Percentiles rank a stretch among this genome's conserved stretches.
Evolutionary conservation across 1,139 yeast species (phyloP).

Genomic region (Debaryomyces coudertii): DNA sequence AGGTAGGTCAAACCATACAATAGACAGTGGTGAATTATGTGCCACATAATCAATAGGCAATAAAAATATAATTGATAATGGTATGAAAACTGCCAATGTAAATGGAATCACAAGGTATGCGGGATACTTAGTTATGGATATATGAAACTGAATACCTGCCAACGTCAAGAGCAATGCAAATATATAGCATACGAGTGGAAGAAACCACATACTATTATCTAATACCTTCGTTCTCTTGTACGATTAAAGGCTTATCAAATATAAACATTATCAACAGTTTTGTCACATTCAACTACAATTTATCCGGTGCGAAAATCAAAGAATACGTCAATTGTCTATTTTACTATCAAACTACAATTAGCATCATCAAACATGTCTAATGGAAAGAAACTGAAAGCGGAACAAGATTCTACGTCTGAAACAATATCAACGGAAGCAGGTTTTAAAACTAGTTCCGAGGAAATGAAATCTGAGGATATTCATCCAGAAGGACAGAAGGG

Average conservation of each 20-base stretch:
- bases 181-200: constrained; percentile 31
- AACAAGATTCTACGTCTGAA: background rate
- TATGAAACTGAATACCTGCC: constrained; percentile 41
- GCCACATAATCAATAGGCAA: constrained; percentile 47
- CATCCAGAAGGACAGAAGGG: background rate
- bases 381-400: background rate
- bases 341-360: background rate
- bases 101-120: constrained; percentile 37
- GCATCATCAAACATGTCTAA: background rate
- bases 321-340: background rate
- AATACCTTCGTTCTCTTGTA: background rate
- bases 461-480: background rate
- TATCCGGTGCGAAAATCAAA: background rate
- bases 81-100: constrained; percentile 45
- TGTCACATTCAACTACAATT: constrained; percentile 1
- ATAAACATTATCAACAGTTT: background rate
- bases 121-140: constrained; percentile 42
- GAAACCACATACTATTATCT: constrained; percentile 32
- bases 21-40: constrained; percentile 26
- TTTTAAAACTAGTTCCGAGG: background rate
- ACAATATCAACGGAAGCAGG: background rate
- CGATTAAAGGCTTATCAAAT: background rate
- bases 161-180: constrained; percentile 34
- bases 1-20: constrained; percentile 33
- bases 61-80: constrained; percentile 43